Percentiles rank a stretch among this genome's conserved stretches.
Evolutionary conservation across 139 green algal genomes (phyloP).

Genomic region (Edaphochlamys debaryana): DNA sequence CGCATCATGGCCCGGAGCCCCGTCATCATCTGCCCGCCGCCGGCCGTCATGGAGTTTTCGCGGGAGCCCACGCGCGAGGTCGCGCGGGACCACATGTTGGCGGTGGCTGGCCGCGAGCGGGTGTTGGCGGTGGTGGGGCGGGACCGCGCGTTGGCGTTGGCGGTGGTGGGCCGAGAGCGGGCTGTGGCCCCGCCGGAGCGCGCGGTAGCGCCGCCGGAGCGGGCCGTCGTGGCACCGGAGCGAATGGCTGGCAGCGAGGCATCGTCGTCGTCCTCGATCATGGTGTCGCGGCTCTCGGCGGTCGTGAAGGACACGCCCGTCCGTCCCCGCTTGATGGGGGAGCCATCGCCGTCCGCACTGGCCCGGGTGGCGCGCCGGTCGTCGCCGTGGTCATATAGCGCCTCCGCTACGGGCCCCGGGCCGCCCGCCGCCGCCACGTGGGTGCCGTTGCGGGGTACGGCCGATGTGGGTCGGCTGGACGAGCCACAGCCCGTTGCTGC

Average conservation of each 20-base stretch:
- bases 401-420: not conserved
- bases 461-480: too few species aligned
- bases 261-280: not conserved
- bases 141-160: too few species aligned
- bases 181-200: too few species aligned
- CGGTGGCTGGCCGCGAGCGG: too few species aligned
- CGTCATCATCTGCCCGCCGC: not conserved
- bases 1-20: conserved; percentile 8
- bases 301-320: conserved; percentile 15
- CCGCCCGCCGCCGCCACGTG: too few species aligned
- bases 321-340: not conserved
- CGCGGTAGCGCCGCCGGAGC: too few species aligned
- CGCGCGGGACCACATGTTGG: not conserved
- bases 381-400: not conserved
- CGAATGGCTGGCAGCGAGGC: not conserved
- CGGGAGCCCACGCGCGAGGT: conserved; percentile 6
- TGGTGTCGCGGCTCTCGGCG: not conserved
- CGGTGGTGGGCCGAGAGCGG: too few species aligned
- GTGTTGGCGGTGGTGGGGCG: too few species aligned
- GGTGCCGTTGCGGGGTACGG: too few species aligned
- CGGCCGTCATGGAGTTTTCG: not conserved
- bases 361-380: too few species aligned
- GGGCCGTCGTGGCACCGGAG: too few species aligned
- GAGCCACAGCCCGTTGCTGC: too few species aligned
- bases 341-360: not conserved